Evolutionary conservation across 305 asterid species (phyloP), one percentile per base, ranked within the genome.

Genomic region (Petunia hybrid): DNA sequence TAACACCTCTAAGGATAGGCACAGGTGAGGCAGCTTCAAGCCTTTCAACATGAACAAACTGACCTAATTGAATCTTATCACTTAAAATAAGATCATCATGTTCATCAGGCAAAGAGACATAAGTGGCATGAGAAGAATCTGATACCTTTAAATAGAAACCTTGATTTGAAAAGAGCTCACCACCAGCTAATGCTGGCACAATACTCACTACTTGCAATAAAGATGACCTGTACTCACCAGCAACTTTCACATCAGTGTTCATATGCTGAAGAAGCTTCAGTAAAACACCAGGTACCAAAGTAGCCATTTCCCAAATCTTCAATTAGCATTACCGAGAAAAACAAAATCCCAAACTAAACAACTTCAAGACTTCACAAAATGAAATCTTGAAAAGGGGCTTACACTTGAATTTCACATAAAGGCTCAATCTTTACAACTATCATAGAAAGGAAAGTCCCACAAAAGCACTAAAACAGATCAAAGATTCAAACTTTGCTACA

Each of bases 121-220:
- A 96, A 71, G 98, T 94, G 63, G 98, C 98, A 76, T 96, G 99
- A 69, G 99, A 96, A 64, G 99, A 96, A 79, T 96, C 99, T 7
- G 99, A 96, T 87, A 96, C 99, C 97, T 96, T 96, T 16, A 96
- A 90, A 77, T 96, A 96, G 85, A 96, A 96, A 65, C 99, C 99
- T 82, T 93, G 98, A 80, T 91, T 96, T 0, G 98, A 90, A 80
- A 96, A 96, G 6, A 96, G 93, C 87, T 96, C 99, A 60, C 99
- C 98, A 2, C 94, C 98, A 2, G 99, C 97, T 68, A 96, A 85
- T 14, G 99, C 98, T 5, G 99, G 99, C 31, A 96, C 98, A 82
- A 96, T 96, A 88, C 98, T 90, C 70, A 96, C 98, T 36, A 96
- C 99, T 79, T 96, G 99, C 83, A 96, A 66, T 6, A 94, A 85